phyloP scores from a whole-genome alignment of 495 filamentous ascomycete genomes.

The Cladorrhinum samala region DNA sequence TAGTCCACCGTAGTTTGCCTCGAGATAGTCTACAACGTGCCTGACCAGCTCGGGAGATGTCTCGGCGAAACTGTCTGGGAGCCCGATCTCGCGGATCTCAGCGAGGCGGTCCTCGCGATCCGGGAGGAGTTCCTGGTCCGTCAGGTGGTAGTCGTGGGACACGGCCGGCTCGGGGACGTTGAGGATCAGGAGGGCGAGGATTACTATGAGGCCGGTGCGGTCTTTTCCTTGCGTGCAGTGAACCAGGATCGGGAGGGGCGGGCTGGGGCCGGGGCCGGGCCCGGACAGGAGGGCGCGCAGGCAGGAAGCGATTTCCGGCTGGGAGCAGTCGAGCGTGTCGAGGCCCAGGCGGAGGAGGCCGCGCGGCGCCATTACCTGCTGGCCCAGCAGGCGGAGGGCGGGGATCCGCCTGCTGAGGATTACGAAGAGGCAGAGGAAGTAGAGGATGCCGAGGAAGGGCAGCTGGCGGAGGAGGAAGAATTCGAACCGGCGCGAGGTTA shows the following conservation, averaged over 20 bases:
- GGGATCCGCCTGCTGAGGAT: slow-evolving; percentile 50
- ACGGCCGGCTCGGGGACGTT: slow-evolving; percentile 52
- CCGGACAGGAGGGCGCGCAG: background rate
- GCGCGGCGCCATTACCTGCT: slow-evolving; percentile 59
- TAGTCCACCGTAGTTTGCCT: slow-evolving; percentile 53
- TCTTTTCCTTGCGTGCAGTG: slow-evolving; percentile 92
- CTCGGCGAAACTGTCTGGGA: slow-evolving; percentile 61
- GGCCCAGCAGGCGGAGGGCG: slow-evolving; percentile 60
- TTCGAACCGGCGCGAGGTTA: slow-evolving; percentile 70
- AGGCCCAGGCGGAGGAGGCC: slow-evolving; percentile 62
- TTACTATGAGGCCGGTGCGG: slow-evolving; percentile 67
- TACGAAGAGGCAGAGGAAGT: slow-evolving; percentile 49
- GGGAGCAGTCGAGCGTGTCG: slow-evolving; percentile 58
- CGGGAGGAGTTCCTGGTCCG: slow-evolving; percentile 50
- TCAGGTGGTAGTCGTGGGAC: slow-evolving; percentile 56
- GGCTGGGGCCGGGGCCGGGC: background rate
- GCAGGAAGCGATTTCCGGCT: slow-evolving; percentile 48
- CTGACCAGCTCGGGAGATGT: slow-evolving; percentile 53
- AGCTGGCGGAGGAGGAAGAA: slow-evolving; percentile 59
- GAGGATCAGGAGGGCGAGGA: slow-evolving; percentile 56
- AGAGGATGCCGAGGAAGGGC: slow-evolving; percentile 39
- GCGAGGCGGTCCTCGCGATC: slow-evolving; percentile 56
- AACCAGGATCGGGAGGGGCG: slow-evolving; percentile 36
- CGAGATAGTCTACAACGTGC: slow-evolving; percentile 44
- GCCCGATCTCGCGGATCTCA: slow-evolving; percentile 62